phyloP scores from a whole-genome alignment of 257 asterid species.

The Eustoma russellianum region DNA sequence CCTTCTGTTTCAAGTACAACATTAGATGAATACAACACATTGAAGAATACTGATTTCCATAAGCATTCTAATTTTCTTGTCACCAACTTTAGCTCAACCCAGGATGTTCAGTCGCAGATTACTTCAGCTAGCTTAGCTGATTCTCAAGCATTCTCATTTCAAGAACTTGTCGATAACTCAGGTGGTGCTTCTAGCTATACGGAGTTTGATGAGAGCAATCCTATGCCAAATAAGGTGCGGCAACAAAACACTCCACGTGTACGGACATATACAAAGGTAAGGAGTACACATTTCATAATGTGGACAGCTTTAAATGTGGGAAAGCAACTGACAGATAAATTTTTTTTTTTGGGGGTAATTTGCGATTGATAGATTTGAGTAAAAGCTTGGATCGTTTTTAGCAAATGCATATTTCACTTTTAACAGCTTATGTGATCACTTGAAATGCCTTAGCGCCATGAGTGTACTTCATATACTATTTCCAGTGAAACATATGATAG shows the following conservation, averaged over 20 bases:
- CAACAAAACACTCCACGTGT: slow-evolving; percentile 67
- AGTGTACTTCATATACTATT: too few species aligned
- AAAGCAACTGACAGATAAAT: too few species aligned
- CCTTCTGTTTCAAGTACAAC: slow-evolving; percentile 64
- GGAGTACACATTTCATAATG: not conserved
- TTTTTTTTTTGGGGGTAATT: too few species aligned
- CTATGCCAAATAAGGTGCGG: slow-evolving; percentile 57
- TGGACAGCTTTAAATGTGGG: too few species aligned
- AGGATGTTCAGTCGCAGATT: slow-evolving; percentile 83
- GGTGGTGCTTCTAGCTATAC: slow-evolving; percentile 87
- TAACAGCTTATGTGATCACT: too few species aligned
- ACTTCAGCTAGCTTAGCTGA: slow-evolving; percentile 78
- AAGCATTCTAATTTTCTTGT: slow-evolving; percentile 57
- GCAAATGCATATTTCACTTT: too few species aligned
- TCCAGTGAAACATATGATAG: too few species aligned
- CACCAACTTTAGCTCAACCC: slow-evolving; percentile 57
- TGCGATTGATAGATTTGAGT: too few species aligned
- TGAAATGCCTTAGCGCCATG: too few species aligned
- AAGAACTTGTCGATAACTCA: slow-evolving; percentile 74
- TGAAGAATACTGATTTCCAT: slow-evolving; percentile 47
- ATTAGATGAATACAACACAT: slow-evolving; percentile 48
- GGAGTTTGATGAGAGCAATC: slow-evolving; percentile 54
- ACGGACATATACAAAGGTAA: slow-evolving; percentile 82
- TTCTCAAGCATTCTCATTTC: slow-evolving; percentile 58
- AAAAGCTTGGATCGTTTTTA: too few species aligned